Conservation (phyloP, 1,284 basidiomycete species). For the Peniophora sp. region DNA sequence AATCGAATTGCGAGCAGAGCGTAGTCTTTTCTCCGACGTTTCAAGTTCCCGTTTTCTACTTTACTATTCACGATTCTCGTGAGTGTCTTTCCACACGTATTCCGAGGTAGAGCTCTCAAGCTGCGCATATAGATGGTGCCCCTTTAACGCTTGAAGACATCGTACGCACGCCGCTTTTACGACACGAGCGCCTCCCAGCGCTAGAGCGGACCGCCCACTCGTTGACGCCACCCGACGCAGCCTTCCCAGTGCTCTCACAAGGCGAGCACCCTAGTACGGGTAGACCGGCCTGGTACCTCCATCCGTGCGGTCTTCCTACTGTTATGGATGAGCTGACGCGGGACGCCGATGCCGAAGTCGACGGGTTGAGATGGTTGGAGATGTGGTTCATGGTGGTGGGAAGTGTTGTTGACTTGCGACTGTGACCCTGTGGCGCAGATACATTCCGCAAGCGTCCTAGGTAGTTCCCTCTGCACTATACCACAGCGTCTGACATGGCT, state of each 20-base stretch:
- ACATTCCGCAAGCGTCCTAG: no score
- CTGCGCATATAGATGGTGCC: conserved; percentile 66
- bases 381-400: conserved; percentile 70
- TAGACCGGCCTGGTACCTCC: conserved; percentile 72
- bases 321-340: conserved; percentile 59
- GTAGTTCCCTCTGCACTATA: background rate
- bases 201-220: conserved; percentile 43
- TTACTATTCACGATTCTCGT: conserved; percentile 61
- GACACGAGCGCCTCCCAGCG: conserved; percentile 32
- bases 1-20: conserved; percentile 44
- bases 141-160: conserved; percentile 52
- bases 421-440: background rate
- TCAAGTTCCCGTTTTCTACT: conserved; percentile 74
- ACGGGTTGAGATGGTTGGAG: conserved; percentile 47
- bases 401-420: conserved; percentile 44
- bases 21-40: conserved; percentile 69
- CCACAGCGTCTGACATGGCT: background rate
- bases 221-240: conserved; percentile 36
- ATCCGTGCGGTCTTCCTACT: conserved; percentile 68
- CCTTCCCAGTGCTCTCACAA: conserved; percentile 72
- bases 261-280: conserved; percentile 75
- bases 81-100: no score
- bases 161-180: conserved; percentile 51
- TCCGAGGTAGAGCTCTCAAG: no score
- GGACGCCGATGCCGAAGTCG: conserved; percentile 29